Evolutionary conservation across 1,284 basidiomycete genomes (phyloP).

Genomic region (Exobasidium rhododendri): DNA sequence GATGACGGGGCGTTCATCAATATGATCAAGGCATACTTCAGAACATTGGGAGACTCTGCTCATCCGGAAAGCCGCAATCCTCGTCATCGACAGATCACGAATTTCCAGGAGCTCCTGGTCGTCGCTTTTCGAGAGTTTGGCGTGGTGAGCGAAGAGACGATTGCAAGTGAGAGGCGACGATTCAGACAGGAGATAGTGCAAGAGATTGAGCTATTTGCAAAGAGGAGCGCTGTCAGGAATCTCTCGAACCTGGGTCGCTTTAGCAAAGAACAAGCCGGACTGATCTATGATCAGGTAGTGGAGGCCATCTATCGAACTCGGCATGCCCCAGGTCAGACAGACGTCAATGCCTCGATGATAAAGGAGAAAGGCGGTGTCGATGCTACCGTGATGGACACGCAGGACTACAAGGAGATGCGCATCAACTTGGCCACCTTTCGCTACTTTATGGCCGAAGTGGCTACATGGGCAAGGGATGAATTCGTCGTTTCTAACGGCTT

Average conservation of each 20-base stretch:
- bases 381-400: constrained; percentile 22
- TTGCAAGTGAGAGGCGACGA: constrained; percentile 77
- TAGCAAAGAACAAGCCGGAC: constrained; percentile 73
- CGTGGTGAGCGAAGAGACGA: constrained; percentile 90
- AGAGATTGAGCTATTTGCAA: constrained; percentile 91
- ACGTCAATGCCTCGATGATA: background rate
- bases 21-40: constrained; percentile 70
- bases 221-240: constrained; percentile 88
- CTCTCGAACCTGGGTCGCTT: constrained; percentile 78
- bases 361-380: background rate
- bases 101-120: constrained; percentile 84
- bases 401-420: constrained; percentile 66
- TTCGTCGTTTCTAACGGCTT: constrained; percentile 66
- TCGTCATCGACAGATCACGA: constrained; percentile 86
- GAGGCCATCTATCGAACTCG: constrained; percentile 51
- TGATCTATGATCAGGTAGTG: constrained; percentile 53
- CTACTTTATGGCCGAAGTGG: constrained; percentile 84
- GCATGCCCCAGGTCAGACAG: constrained; percentile 31
- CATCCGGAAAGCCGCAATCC: constrained; percentile 86
- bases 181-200: constrained; percentile 88
- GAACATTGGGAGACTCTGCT: constrained; percentile 87
- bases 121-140: constrained; percentile 75
- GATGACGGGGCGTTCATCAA: constrained; percentile 95
- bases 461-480: constrained; percentile 94
- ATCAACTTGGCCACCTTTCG: constrained; percentile 84